Percentiles rank a stretch among this genome's conserved stretches.
Evolutionary conservation across 2,329 filamentous ascomycete genomes (phyloP).

Genomic region (Colletotrichum sp.): DNA sequence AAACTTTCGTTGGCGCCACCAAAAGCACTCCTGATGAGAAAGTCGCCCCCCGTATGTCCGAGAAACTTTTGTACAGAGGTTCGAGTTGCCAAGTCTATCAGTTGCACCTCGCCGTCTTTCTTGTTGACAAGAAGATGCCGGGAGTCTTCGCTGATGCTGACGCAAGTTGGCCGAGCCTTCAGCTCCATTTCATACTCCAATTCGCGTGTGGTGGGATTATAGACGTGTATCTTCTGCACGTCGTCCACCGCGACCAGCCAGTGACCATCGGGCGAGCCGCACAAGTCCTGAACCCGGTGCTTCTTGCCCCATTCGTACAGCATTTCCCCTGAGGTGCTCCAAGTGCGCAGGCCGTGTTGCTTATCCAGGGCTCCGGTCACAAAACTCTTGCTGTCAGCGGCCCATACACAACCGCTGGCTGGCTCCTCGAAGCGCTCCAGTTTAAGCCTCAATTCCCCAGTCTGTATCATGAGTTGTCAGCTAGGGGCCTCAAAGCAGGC

Average conservation of each 20-base stretch:
- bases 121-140: conserved; percentile 82
- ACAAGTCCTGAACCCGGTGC: conserved; percentile 82
- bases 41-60: conserved; percentile 77
- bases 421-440: conserved; percentile 80
- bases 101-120: conserved; percentile 74
- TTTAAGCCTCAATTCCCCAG: conserved; percentile 65
- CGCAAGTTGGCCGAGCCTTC: conserved; percentile 74
- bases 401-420: conserved; percentile 90
- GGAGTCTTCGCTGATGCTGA: conserved; percentile 84
- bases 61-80: conserved; percentile 76
- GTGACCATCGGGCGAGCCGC: conserved; percentile 80
- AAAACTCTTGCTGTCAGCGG: conserved; percentile 76
- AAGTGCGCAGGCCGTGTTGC: conserved; percentile 70
- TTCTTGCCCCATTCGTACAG: conserved; percentile 70
- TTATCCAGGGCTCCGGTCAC: conserved; percentile 80
- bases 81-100: conserved; percentile 78
- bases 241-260: conserved; percentile 81
- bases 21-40: conserved; percentile 81
- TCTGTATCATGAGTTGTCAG: conserved; percentile 43
- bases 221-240: conserved; percentile 75
- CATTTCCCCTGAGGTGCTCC: conserved; percentile 67
- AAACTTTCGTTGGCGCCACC: conserved; percentile 93
- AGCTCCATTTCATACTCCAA: conserved; percentile 77
- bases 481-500: not conserved
- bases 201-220: conserved; percentile 76